A percentile compares a stretch with the other conserved stretches of the same genome.
Conservation (phyloP, 345 rosid species). For the Cardiospermum halicacabum region DNA sequence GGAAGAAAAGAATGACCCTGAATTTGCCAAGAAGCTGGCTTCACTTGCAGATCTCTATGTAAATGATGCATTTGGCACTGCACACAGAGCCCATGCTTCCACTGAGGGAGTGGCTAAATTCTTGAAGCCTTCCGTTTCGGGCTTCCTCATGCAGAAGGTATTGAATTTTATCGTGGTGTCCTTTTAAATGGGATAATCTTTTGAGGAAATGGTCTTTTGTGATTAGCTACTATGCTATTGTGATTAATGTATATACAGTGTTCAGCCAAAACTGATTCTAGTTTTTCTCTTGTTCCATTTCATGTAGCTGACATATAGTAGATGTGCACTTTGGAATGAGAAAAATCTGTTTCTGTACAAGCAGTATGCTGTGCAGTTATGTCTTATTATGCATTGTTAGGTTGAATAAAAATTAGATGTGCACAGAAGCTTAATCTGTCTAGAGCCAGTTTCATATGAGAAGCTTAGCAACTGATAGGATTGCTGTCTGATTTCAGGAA, state of each 20-base stretch:
- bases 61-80: constrained; percentile 91
- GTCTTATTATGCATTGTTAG: not conserved
- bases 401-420: not conserved
- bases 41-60: constrained; percentile 81
- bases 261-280: no score
- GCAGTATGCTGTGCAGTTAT: not conserved
- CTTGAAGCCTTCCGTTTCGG: constrained; percentile 92
- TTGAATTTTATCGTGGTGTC: not conserved
- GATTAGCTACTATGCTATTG: not conserved
- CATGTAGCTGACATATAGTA: no score
- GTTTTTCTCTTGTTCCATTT: no score
- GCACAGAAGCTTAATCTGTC: not conserved
- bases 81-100: constrained; percentile 94
- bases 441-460: not conserved
- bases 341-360: no score
- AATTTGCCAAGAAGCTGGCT: constrained; percentile 90
- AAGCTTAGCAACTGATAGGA: not conserved
- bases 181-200: not conserved
- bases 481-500: constrained; percentile 45
- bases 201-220: not conserved
- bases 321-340: no score
- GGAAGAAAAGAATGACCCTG: constrained; percentile 96
- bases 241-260: no score
- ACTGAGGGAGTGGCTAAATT: constrained; percentile 85
- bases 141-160: constrained; percentile 95